Evolutionary conservation across 2,329 filamentous ascomycete species (phyloP), one percentile per base, ranked within the genome.

Genomic region (Fusarium redolens): DNA sequence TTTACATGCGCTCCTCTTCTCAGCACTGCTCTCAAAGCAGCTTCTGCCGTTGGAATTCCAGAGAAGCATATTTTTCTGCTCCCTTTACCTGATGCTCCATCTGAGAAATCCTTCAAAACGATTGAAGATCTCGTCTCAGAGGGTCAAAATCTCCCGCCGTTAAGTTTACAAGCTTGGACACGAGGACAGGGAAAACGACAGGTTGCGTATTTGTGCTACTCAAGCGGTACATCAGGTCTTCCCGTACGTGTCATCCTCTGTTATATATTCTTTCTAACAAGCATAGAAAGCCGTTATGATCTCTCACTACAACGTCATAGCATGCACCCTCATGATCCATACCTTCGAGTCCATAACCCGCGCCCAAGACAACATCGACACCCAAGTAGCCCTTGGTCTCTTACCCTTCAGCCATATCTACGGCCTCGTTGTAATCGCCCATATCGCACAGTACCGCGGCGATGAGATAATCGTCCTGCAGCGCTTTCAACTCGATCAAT

Each of bases 351-450:
- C 58, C 33, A 75, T 68, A 67, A 83, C 64, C 30, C 78, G 44
- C 75, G 83, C 70, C 78, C 81, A 71, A 64, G 79, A 80, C 7
- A 78, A 78, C 10, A 66, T 86, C 37, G 78, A 80, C 7, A 85
- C 81, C 2, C 82, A 87, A 61, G 80, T 87, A 12, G 83, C 81
- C 2, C 86, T 95, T 0, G 93, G 92, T 6, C 83, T 96, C 15
- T 84, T 96, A 0, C 93, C 93, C 0, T 90, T 94, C 77, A 95
- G 92, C 69, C 94, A 97, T 76, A 96, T 96, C 68, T 97, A 96
- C 79, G 90, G 90, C 4, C 83, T 96, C 25, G 89, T 94, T 5
- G 88, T 94, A 15, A 89, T 94, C 66, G 90, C 89, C 33, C 92
- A 94, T 78, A 81, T 86, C 0, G 86, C 86, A 20, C 85, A 89